phyloP scores from a whole-genome alignment of 1,284 basidiomycete genomes.

The Cutaneotrichosporon sp. region DNA sequence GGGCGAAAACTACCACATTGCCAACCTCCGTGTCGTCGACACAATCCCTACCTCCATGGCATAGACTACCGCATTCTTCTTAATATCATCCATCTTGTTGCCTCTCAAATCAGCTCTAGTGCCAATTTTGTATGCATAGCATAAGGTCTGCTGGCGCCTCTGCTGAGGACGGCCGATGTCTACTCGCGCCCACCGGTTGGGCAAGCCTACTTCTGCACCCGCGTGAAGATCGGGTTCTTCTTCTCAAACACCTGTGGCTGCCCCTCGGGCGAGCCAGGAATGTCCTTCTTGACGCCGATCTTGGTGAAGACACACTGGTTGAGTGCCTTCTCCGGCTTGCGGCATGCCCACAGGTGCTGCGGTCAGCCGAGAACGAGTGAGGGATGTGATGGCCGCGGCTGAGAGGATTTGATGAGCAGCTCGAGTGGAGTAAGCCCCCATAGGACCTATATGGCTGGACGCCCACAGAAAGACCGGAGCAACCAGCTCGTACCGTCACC shows the following conservation, averaged over 20 bases:
- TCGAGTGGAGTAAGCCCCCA: too few species aligned
- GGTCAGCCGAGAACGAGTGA: neutral
- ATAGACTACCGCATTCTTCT: neutral
- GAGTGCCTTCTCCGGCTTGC: conserved; percentile 79
- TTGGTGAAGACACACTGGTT: conserved; percentile 98
- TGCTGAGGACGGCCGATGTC: neutral
- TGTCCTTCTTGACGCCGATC: conserved; percentile 83
- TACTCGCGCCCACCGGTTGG: neutral
- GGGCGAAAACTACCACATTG: conserved; percentile 44
- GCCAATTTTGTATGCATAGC: conserved; percentile 3
- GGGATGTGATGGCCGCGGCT: neutral
- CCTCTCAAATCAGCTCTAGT: too few species aligned
- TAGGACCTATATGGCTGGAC: too few species aligned
- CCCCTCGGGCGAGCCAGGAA: conserved; percentile 83
- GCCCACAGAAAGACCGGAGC: too few species aligned
- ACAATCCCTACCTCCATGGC: neutral
- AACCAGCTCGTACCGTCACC: too few species aligned
- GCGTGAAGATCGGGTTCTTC: conserved; percentile 71
- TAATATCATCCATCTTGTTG: too few species aligned
- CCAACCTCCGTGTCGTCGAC: conserved; percentile 11
- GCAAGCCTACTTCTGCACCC: conserved; percentile 62
- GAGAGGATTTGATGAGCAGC: too few species aligned
- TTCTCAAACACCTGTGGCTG: conserved; percentile 86
- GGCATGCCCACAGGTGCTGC: conserved; percentile 80
- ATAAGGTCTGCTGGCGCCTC: neutral